Conservation (phyloP, 2,329 filamentous ascomycete genomes). For the Arthroderma uncinatum region DNA sequence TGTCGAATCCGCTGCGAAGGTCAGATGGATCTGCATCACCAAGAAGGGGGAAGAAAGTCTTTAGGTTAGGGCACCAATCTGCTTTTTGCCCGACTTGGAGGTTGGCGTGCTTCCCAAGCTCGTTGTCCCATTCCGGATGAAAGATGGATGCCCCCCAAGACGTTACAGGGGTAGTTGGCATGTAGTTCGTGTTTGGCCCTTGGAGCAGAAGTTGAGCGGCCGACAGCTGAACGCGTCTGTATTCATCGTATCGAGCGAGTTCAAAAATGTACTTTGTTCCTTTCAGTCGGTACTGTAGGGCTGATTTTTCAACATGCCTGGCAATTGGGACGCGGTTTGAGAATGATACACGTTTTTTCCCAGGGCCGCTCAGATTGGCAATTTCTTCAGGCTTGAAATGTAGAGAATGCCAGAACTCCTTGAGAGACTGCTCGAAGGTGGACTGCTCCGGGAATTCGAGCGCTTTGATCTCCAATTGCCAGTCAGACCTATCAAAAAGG, state of each 20-base stretch:
- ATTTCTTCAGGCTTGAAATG: slow-evolving; percentile 17
- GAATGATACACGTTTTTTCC: slow-evolving; percentile 25
- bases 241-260: slow-evolving; percentile 34
- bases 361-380: slow-evolving; percentile 19
- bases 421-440: slow-evolving; percentile 21
- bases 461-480: slow-evolving; percentile 32
- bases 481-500: slow-evolving; percentile 26
- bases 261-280: slow-evolving; percentile 34
- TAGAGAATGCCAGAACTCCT: slow-evolving; percentile 23
- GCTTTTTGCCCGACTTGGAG: slow-evolving; percentile 26
- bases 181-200: slow-evolving; percentile 6
- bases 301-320: slow-evolving; percentile 30
- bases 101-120: slow-evolving; percentile 29
- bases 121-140: slow-evolving; percentile 32
- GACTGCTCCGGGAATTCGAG: slow-evolving; percentile 27
- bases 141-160: slow-evolving; percentile 31
- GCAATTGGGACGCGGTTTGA: slow-evolving; percentile 20
- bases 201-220: not conserved
- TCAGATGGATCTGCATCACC: slow-evolving; percentile 13
- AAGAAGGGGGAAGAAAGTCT: slow-evolving; percentile 28
- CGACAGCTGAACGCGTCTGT: slow-evolving; percentile 12
- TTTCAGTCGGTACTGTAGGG: slow-evolving; percentile 30
- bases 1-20: slow-evolving; percentile 24
- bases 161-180: slow-evolving; percentile 20
- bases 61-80: slow-evolving; percentile 23